These are phyloP conservation scores for Marasmius fiardii DNA, from an alignment of 1,284 basidiomycete genomes.

Conservation along the genomic window DNA sequence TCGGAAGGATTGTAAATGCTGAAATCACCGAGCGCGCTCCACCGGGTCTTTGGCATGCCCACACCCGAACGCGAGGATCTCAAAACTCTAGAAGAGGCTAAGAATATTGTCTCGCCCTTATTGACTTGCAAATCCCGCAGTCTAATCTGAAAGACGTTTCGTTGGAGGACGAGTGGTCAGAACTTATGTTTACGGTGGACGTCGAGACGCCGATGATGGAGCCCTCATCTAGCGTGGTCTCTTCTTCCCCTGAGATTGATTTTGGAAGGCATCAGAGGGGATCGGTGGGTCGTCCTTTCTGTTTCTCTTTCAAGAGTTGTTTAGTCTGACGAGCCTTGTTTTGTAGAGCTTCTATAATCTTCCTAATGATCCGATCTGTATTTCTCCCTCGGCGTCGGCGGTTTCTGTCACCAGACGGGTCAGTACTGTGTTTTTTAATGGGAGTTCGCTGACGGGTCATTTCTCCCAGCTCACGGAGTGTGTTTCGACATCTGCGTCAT, in stretches of 20 bases:
- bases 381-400: constrained; percentile 10
- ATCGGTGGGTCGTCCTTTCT: constrained; percentile 2
- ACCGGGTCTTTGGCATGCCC: too few species aligned
- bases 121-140: not conserved
- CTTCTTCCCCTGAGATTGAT: constrained; percentile 5
- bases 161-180: not conserved
- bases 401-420: not conserved
- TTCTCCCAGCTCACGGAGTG: not conserved
- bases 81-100: too few species aligned
- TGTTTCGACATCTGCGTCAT: not conserved
- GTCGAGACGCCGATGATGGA: not conserved
- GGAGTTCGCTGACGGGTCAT: too few species aligned
- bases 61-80: too few species aligned
- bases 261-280: constrained; percentile 6
- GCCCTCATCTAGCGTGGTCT: not conserved
- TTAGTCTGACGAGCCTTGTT: not conserved
- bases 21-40: too few species aligned
- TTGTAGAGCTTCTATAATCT: constrained; percentile 26
- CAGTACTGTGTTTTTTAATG: too few species aligned
- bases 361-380: constrained; percentile 25
- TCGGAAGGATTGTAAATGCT: too few species aligned
- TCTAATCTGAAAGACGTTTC: not conserved
- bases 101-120: too few species aligned
- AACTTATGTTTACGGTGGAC: too few species aligned
- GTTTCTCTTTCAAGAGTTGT: not conserved